These are phyloP conservation scores for Diplodia mutila DNA, from an alignment of 2,329 filamentous ascomycete species.

Conservation along the genomic window DNA sequence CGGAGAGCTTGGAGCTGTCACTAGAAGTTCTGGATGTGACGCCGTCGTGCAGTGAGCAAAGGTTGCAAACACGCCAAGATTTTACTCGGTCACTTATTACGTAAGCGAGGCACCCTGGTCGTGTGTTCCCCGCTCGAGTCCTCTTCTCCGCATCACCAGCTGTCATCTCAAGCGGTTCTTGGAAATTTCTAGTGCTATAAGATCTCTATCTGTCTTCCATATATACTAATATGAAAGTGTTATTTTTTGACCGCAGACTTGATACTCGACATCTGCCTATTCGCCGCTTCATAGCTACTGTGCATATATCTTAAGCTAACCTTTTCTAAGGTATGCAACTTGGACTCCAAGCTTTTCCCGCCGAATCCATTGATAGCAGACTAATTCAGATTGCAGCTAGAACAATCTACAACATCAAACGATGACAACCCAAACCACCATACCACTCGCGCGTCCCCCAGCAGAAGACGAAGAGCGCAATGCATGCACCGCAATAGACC, in stretches of 20 bases:
- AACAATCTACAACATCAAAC: neutral
- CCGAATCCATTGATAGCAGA: neutral
- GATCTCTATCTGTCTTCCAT: neutral
- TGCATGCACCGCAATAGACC: conserved; percentile 16
- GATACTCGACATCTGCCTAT: neutral
- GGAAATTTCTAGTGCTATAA: neutral
- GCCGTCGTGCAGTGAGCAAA: neutral
- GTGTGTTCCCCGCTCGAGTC: neutral
- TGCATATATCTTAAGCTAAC: neutral
- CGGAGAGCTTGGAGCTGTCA: conserved; percentile 12
- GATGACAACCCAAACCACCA: neutral
- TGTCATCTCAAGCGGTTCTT: neutral
- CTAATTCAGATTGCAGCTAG: neutral
- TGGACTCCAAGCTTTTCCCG: neutral
- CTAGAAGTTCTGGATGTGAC: conserved; percentile 24
- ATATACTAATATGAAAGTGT: neutral
- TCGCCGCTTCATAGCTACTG: neutral
- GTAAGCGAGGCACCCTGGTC: neutral
- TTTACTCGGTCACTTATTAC: neutral
- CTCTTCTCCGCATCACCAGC: neutral
- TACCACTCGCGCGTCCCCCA: neutral
- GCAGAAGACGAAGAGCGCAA: neutral
- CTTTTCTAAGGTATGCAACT: neutral
- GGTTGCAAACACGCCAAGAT: conserved; percentile 10
- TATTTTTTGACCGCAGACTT: neutral